These are phyloP conservation scores for Xylariaceae sp. DNA, from an alignment of 2,329 filamentous ascomycete genomes.

Conservation along the genomic window DNA sequence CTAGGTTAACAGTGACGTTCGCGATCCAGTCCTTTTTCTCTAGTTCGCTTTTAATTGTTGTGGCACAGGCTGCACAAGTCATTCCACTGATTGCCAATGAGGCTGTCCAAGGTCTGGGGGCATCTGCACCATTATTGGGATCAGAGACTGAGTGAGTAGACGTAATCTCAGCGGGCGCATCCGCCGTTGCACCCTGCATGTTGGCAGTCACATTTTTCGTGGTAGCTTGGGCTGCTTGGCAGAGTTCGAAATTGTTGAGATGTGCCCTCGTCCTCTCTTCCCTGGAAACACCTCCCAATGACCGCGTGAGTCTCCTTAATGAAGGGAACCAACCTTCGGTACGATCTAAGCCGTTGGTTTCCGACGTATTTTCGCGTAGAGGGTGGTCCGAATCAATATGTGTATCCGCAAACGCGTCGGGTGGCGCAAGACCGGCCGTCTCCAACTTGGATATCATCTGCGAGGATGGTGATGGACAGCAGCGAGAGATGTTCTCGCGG, in stretches of 20 bases:
- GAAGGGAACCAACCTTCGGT: slow-evolving; percentile 22
- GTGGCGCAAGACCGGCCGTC: slow-evolving; percentile 56
- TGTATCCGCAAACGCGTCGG: slow-evolving; percentile 41
- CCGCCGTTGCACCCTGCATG: slow-evolving; percentile 1
- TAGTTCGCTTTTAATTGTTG: slow-evolving; percentile 57
- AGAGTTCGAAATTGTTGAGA: slow-evolving; percentile 43
- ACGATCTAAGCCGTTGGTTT: slow-evolving; percentile 14
- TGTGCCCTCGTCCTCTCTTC: slow-evolving; percentile 34
- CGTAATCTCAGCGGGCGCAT: slow-evolving; percentile 7
- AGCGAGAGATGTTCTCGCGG: slow-evolving; percentile 58
- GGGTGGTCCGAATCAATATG: slow-evolving; percentile 28
- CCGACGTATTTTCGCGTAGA: slow-evolving; percentile 16
- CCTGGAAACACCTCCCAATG: slow-evolving; percentile 16
- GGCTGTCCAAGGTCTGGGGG: slow-evolving; percentile 28
- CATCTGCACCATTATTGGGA: slow-evolving; percentile 7
- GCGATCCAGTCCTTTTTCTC: slow-evolving; percentile 55
- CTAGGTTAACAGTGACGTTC: slow-evolving; percentile 58
- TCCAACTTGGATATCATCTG: slow-evolving; percentile 46
- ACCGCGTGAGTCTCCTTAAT: slow-evolving; percentile 4
- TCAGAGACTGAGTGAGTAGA: slow-evolving; percentile 20
- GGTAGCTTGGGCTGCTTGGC: slow-evolving; percentile 32
- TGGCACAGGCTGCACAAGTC: slow-evolving; percentile 67
- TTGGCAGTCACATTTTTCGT: slow-evolving; percentile 10
- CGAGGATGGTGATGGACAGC: slow-evolving; percentile 49
- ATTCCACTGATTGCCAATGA: slow-evolving; percentile 62